Base-by-base conservation (phyloP, 495 filamentous ascomycete genomes). In the Peziza echinospora region DNA sequence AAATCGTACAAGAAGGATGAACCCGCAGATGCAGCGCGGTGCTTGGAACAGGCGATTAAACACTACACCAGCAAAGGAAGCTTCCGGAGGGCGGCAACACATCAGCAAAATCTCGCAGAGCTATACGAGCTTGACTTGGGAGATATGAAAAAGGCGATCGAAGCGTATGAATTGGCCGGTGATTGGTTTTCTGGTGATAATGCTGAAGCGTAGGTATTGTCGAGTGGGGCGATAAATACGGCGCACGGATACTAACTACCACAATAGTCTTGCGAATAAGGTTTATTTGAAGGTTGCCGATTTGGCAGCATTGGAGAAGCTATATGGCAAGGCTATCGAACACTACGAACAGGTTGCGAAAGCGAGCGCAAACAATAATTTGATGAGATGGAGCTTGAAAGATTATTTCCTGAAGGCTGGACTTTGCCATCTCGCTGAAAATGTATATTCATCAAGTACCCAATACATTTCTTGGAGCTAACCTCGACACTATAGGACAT, bases 391-490 rank as follows among this genome's bases (percentile, higher is more conserved):
- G 72, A 83, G 76, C 13, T 78, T 93, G 47, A 93, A 93, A 62
- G 82, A 91, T 44, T 92, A 93, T 64, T 79, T 91, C 60, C 65
- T 93, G 49, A 92, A 93, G 67, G 82, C 82, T 0, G 84, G 82
- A 28, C 75, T 94, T 44, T 87, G 81, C 63, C 73, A 80, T 51
- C 67, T 91, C 28, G 81, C 82, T 46, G 72, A 72, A 39, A 74
- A 74, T 51, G 71, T 72, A 61, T 22, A 65, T 56, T n/a, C 19
- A 42, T 25, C 8, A 44, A n/a, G n/a, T n/a, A n/a, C n/a, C n/a
- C n/a, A n/a, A n/a, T n/a, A n/a, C n/a, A n/a, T n/a, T 45, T 42
- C 47, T 24, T 4, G 3, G 22, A 34, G 26, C 21, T 24, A 24
- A 25, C 16, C 25, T 16, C 34, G 28, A 39, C 5, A 4, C 11